These are phyloP conservation scores for Neopestalotiopsis sp. DNA, from an alignment of 2,329 filamentous ascomycete genomes.

Conservation along the genomic window DNA sequence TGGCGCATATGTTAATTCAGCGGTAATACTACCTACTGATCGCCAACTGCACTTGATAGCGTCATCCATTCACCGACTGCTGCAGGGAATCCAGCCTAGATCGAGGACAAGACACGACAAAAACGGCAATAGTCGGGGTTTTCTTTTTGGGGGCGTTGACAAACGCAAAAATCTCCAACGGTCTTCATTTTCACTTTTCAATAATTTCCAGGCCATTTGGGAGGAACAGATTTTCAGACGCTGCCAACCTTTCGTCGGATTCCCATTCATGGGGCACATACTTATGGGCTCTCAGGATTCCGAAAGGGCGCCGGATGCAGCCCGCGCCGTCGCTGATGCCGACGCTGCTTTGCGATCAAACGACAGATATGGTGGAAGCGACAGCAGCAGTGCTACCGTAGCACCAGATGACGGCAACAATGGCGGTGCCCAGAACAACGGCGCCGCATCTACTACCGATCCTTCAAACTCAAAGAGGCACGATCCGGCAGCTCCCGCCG, in stretches of 20 bases:
- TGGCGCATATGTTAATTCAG: too few species aligned
- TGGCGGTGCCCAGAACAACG: conserved; percentile 14
- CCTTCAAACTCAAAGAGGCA: not conserved
- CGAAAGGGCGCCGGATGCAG: not conserved
- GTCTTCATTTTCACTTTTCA: not conserved
- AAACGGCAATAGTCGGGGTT: not conserved
- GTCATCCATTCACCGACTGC: not conserved
- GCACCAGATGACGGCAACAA: conserved; percentile 10
- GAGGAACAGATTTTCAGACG: not conserved
- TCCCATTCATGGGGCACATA: not conserved
- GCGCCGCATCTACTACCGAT: conserved; percentile 1
- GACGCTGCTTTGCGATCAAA: not conserved
- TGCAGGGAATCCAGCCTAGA: not conserved
- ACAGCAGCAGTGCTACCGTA: conserved; percentile 2
- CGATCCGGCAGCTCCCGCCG: not conserved
- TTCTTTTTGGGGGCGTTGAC: not conserved
- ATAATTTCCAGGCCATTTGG: not conserved
- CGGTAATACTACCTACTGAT: not conserved
- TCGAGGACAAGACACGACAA: not conserved
- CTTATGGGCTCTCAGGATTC: not conserved
- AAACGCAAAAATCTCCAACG: not conserved
- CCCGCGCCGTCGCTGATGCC: not conserved
- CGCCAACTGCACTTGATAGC: not conserved
- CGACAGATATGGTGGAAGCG: not conserved
- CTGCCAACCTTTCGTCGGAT: not conserved